Evolutionary conservation across 768 basidiomycete species (phyloP).

Genomic region (Trametes cingulata): DNA sequence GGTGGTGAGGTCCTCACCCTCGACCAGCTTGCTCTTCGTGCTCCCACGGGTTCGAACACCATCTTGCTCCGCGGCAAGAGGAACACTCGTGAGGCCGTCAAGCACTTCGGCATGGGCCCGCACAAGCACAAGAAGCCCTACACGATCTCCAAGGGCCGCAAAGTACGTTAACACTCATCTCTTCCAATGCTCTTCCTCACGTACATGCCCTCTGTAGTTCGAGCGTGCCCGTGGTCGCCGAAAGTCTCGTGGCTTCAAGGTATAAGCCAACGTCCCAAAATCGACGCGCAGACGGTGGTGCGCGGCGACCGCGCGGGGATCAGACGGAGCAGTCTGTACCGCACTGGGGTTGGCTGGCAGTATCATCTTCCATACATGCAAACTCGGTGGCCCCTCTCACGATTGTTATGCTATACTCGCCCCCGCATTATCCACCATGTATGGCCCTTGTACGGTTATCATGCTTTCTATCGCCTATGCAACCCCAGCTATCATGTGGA

Average conservation of each 20-base stretch:
- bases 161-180: conserved; percentile 51
- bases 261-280: conserved; percentile 52
- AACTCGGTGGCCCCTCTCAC: conserved; percentile 14
- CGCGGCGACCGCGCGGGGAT: conserved; percentile 4
- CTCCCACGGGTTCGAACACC: conserved; percentile 95
- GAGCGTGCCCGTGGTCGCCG: conserved; percentile 98
- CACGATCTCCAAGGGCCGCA: conserved; percentile 94
- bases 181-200: conserved; percentile 1
- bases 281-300: conserved; percentile 33
- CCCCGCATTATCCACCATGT: conserved; percentile 14
- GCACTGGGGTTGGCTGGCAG: conserved; percentile 19
- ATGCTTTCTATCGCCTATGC: conserved; percentile 24
- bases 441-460: conserved; percentile 23
- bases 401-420: conserved; percentile 22
- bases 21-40: conserved; percentile 93
- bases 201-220: conserved; percentile 53
- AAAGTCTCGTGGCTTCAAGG: conserved; percentile 97
- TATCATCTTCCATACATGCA: conserved; percentile 16
- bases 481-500: background rate
- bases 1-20: conserved; percentile 95
- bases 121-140: conserved; percentile 99
- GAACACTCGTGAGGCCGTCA: conserved; percentile 92
- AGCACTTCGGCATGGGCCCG: conserved; percentile 98
- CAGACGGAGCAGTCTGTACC: conserved; percentile 9
- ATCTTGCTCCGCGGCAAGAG: conserved; percentile 89